These are phyloP conservation scores for Plantago elongata DNA, from an alignment of 257 asterid species.

Conservation along the genomic window DNA sequence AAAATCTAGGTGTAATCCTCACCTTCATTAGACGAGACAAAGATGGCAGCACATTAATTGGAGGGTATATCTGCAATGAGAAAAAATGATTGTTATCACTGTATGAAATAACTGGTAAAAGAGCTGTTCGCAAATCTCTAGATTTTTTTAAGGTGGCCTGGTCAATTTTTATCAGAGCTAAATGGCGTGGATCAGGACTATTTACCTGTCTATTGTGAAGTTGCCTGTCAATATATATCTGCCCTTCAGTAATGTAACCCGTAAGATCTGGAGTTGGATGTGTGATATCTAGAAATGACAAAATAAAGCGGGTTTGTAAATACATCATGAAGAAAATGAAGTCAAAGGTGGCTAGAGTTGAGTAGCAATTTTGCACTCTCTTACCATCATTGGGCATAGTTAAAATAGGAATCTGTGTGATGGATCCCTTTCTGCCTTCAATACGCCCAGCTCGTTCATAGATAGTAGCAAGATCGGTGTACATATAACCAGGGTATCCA, in stretches of 20 bases:
- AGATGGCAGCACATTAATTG: slow-evolving; percentile 95
- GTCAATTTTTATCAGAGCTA: background rate
- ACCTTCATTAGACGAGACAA: slow-evolving; percentile 98
- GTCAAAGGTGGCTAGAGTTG: background rate
- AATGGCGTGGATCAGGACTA: slow-evolving; percentile 10
- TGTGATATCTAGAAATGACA: slow-evolving; percentile 69
- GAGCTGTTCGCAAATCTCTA: too few species aligned
- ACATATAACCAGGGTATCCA: slow-evolving; percentile 78
- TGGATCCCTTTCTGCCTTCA: slow-evolving; percentile 95
- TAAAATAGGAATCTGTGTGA: slow-evolving; percentile 90
- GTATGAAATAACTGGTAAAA: too few species aligned
- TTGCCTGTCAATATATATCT: slow-evolving; percentile 96
- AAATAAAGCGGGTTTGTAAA: slow-evolving; percentile 17
- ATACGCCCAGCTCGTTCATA: slow-evolving; percentile 99
- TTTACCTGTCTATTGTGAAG: slow-evolving; percentile 67
- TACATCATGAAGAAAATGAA: slow-evolving; percentile 5
- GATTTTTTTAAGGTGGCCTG: too few species aligned
- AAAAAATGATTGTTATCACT: background rate
- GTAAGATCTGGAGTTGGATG: slow-evolving; percentile 99
- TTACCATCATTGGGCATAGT: slow-evolving; percentile 99
- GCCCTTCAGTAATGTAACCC: slow-evolving; percentile 98
- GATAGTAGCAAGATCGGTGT: slow-evolving; percentile 95
- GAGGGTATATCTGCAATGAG: slow-evolving; percentile 79
- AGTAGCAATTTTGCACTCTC: background rate
- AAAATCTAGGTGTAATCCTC: slow-evolving; percentile 15